A percentile compares a stretch with the other conserved stretches of the same genome.
phyloP scores from a whole-genome alignment of 371 early-diverging fungal species.

The Mortierella sp. region DNA sequence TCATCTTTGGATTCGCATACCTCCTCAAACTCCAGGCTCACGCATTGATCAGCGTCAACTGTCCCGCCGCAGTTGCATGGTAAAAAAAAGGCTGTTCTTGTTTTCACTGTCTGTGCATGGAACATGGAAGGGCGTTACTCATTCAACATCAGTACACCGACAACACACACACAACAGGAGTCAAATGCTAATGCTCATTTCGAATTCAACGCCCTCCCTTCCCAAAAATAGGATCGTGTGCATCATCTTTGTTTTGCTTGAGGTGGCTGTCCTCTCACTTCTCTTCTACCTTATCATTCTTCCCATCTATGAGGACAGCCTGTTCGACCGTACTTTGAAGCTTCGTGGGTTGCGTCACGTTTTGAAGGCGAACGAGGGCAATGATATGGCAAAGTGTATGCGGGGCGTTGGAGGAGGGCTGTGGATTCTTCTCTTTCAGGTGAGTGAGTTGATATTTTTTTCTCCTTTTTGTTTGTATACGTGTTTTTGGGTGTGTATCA shows the following conservation, averaged over 20 bases:
- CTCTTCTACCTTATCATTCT: constrained; percentile 64
- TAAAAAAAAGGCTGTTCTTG: not conserved
- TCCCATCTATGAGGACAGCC: constrained; percentile 65
- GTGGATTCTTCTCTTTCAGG: constrained; percentile 30
- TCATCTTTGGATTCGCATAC: constrained; percentile 36
- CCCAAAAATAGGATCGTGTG: constrained; percentile 45
- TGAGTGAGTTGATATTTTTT: constrained; percentile 6
- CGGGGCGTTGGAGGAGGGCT: constrained; percentile 32
- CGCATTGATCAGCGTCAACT: constrained; percentile 63
- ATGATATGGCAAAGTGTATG: constrained; percentile 29
- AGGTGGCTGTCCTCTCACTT: constrained; percentile 62
- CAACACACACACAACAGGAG: not conserved
- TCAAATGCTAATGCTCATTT: not conserved
- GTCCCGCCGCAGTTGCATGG: constrained; percentile 69
- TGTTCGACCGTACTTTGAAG: constrained; percentile 64
- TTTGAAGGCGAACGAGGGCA: constrained; percentile 51
- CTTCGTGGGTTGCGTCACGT: constrained; percentile 63
- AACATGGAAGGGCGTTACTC: not conserved
- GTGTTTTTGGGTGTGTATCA: not conserved
- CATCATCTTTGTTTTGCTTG: constrained; percentile 66
- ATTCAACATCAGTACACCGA: not conserved
- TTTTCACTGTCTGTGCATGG: constrained; percentile 6
- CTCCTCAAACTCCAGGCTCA: constrained; percentile 62
- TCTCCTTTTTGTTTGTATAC: not conserved
- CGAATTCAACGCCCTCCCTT: not conserved